Evolutionary conservation across 106 monocot species (phyloP).

Genomic region (Phalaenopsis equestris): DNA sequence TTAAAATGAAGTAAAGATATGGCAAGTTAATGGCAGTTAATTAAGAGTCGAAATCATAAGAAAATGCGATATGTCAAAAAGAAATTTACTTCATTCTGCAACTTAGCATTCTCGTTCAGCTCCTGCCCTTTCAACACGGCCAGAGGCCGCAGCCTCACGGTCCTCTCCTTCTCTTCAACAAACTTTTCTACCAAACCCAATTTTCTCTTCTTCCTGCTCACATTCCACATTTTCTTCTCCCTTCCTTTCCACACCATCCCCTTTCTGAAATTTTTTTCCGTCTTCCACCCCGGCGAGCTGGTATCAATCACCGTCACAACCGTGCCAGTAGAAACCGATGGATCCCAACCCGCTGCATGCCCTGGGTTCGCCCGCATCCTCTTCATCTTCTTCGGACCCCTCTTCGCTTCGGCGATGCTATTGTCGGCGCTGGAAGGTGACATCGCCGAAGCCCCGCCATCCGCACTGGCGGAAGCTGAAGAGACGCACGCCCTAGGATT

Average conservation of each 20-base stretch:
- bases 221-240: conserved; percentile 44
- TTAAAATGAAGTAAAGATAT: too few species aligned
- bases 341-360: conserved; percentile 18
- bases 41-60: too few species aligned
- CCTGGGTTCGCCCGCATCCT: conserved; percentile 13
- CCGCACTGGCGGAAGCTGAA: conserved; percentile 14
- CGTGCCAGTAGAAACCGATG: conserved; percentile 30
- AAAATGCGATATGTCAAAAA: neutral
- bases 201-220: conserved; percentile 56
- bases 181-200: conserved; percentile 16
- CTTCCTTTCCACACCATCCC: conserved; percentile 60
- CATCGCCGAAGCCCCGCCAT: neutral
- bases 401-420: conserved; percentile 17
- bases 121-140: neutral
- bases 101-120: neutral
- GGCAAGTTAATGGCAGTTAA: too few species aligned
- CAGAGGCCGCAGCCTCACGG: neutral
- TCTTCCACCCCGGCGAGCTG: conserved; percentile 61
- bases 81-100: conserved; percentile 15
- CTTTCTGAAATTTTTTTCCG: conserved; percentile 52
- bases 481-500: conserved; percentile 22
- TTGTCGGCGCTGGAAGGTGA: conserved; percentile 29
- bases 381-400: conserved; percentile 11
- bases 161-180: conserved; percentile 14
- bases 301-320: conserved; percentile 80